These are phyloP conservation scores for Solanum corneliomulleri DNA, from an alignment of 257 asterid species.

Conservation along the genomic window DNA sequence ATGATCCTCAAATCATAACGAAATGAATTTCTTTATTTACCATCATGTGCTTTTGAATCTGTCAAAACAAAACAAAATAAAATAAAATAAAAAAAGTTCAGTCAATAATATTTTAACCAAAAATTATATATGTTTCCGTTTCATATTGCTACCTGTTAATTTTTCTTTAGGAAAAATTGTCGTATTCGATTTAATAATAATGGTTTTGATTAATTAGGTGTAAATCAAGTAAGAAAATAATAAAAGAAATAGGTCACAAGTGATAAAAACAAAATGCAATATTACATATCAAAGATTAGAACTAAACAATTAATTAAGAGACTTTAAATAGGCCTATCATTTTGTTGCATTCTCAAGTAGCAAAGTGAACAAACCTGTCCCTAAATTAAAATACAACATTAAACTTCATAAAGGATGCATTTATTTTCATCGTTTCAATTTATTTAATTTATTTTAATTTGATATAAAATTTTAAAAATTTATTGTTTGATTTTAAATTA, in stretches of 20 bases:
- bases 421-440: background rate
- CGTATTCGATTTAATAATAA: background rate
- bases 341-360: background rate
- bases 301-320: background rate
- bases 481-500: too few species aligned
- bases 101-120: background rate
- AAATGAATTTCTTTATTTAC: background rate
- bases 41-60: background rate
- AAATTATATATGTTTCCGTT: background rate
- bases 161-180: background rate
- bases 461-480: background rate
- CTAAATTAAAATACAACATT: background rate
- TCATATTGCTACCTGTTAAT: background rate
- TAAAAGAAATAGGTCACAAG: background rate
- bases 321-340: background rate
- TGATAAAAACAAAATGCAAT: background rate
- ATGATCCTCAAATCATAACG: background rate
- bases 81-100: background rate
- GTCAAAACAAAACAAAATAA: background rate
- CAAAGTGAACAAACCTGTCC: background rate
- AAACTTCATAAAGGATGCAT: background rate
- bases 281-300: background rate
- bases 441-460: too few species aligned
- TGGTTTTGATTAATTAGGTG: background rate
- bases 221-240: background rate